Evolutionary conservation across 176 grass and related monocot species (phyloP).

Genomic region (maize (Zea mays)): Zm-B73-REFERENCE-NAM-5.0 NC_050105.1:147355501-147356000

Average conservation of each 20-base stretch:
- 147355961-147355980: constrained; percentile 39
- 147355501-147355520: constrained; percentile 12
- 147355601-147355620: neutral
- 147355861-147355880: neutral
- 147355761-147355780: no score
- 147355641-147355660: no score
- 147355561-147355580: neutral
- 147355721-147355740: constrained; percentile 40
- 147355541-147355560: no score
- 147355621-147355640: no score
- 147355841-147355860: constrained; percentile 14
- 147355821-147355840: neutral
- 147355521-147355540: neutral
- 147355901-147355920: no score
- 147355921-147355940: constrained; percentile 47
- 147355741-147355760: neutral
- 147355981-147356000: constrained; percentile 22
- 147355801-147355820: neutral
- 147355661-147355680: no score
- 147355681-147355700: neutral
- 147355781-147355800: neutral
- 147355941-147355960: constrained; percentile 53
- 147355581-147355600: constrained; percentile 30
- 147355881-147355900: neutral
- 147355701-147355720: neutral